phyloP scores from a whole-genome alignment of 441 rosid species.

The Cnidoscolus chayamansa region DNA sequence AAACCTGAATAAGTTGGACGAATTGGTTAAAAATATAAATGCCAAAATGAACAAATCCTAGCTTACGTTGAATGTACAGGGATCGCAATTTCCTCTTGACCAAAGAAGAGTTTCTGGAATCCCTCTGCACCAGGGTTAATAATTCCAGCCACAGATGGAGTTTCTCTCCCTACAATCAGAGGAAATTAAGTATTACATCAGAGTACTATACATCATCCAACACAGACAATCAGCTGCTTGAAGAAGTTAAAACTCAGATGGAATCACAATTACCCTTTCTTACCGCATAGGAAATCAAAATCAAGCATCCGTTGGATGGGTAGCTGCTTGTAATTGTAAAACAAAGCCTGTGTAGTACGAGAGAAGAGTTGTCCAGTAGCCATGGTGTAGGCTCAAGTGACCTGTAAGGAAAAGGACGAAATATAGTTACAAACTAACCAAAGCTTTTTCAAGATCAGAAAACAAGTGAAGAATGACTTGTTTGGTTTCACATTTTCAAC shows the following conservation, averaged over 20 bases:
- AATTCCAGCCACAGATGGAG: slow-evolving; percentile 95
- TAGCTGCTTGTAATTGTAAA: slow-evolving; percentile 92
- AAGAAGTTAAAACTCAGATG: neutral
- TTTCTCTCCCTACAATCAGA: slow-evolving; percentile 62
- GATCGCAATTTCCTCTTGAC: slow-evolving; percentile 96
- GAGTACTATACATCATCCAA: neutral
- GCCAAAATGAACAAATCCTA: neutral
- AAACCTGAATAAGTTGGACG: neutral
- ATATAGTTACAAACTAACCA: neutral
- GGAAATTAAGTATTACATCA: neutral
- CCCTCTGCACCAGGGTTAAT: slow-evolving; percentile 93
- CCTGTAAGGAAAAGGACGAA: slow-evolving; percentile 20
- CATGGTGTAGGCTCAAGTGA: slow-evolving; percentile 41
- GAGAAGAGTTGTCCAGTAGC: slow-evolving; percentile 94
- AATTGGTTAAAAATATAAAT: neutral
- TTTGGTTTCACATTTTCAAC: neutral
- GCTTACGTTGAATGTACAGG: slow-evolving; percentile 87
- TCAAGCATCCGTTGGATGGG: slow-evolving; percentile 99
- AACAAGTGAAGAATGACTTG: neutral
- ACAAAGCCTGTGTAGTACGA: slow-evolving; percentile 70
- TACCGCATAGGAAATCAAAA: slow-evolving; percentile 95
- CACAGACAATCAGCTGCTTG: neutral
- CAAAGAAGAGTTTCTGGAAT: slow-evolving; percentile 91
- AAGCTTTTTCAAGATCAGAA: neutral
- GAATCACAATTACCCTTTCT: neutral